A percentile compares a stretch with the other conserved stretches of the same genome.
Conservation (phyloP, 2,329 filamentous ascomycete genomes). For the Chaetothyriales sp. region DNA sequence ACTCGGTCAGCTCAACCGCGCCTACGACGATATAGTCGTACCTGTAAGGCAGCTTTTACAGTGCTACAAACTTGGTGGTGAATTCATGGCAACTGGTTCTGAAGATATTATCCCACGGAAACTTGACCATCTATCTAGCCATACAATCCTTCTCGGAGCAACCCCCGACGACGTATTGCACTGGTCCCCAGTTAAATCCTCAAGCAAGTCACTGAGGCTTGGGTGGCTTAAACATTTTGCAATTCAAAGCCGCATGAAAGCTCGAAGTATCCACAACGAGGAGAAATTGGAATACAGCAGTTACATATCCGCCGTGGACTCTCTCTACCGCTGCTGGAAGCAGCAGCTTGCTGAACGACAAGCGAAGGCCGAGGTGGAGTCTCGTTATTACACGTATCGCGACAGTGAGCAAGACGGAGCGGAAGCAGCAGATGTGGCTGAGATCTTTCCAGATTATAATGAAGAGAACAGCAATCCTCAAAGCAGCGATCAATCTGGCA, state of each 20-base stretch:
- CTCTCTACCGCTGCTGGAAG: conserved; percentile 69
- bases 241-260: conserved; percentile 1
- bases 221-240: conserved; percentile 9
- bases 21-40: conserved; percentile 72
- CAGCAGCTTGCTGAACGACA: conserved; percentile 63
- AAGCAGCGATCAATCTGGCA: conserved; percentile 20
- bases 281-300: not conserved
- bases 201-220: not conserved
- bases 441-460: conserved; percentile 68
- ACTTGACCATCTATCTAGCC: conserved; percentile 22
- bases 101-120: conserved; percentile 11
- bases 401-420: conserved; percentile 67
- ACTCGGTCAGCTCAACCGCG: conserved; percentile 55
- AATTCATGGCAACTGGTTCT: conserved; percentile 23
- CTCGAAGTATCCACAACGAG: not conserved
- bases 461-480: conserved; percentile 26
- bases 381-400: conserved; percentile 69
- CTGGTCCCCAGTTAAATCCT: conserved; percentile 2
- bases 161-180: conserved; percentile 4
- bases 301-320: conserved; percentile 38
- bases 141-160: conserved; percentile 29
- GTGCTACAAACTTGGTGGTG: conserved; percentile 52
- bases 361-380: conserved; percentile 57
- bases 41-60: conserved; percentile 68
- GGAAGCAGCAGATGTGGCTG: conserved; percentile 59